These are phyloP conservation scores for Phaeosphaeriaceae sp. DNA, from an alignment of 2,329 filamentous ascomycete genomes.

Conservation along the genomic window DNA sequence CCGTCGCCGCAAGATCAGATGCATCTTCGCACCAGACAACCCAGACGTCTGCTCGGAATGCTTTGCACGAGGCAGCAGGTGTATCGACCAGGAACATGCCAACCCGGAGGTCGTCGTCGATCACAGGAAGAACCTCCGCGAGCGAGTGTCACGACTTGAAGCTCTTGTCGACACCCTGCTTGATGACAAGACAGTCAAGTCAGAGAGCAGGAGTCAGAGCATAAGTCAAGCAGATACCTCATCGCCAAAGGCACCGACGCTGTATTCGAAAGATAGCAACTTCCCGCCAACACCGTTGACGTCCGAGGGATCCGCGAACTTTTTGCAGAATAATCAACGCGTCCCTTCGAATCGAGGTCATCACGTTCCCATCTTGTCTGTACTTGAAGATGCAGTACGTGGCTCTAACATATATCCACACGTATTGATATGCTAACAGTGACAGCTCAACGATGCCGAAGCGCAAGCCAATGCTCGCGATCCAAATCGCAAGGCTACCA, in stretches of 20 bases:
- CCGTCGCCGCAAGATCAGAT: slow-evolving; percentile 59
- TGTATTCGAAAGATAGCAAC: slow-evolving; percentile 31
- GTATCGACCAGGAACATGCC: slow-evolving; percentile 55
- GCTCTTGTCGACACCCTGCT: slow-evolving; percentile 49
- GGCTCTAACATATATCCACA: not conserved
- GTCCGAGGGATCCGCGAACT: slow-evolving; percentile 35
- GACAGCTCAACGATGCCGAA: slow-evolving; percentile 46
- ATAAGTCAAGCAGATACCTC: slow-evolving; percentile 32
- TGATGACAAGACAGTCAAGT: slow-evolving; percentile 43
- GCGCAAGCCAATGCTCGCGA: slow-evolving; percentile 37
- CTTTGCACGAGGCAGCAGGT: slow-evolving; percentile 52
- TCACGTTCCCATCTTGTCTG: slow-evolving; percentile 47
- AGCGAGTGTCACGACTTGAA: slow-evolving; percentile 52
- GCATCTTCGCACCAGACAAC: slow-evolving; percentile 52
- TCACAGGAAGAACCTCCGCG: slow-evolving; percentile 52
- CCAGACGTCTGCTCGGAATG: slow-evolving; percentile 55
- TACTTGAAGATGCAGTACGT: slow-evolving; percentile 49
- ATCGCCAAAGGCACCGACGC: slow-evolving; percentile 34
- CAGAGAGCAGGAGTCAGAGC: slow-evolving; percentile 31
- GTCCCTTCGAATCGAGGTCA: slow-evolving; percentile 36
- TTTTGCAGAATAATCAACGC: slow-evolving; percentile 29
- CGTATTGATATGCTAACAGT: slow-evolving; percentile 13
- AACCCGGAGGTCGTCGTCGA: slow-evolving; percentile 50
- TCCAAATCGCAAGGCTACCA: slow-evolving; percentile 22
- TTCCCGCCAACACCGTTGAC: slow-evolving; percentile 45